Percentiles rank a stretch among this genome's conserved stretches.
Conservation (phyloP, 176 grass and related monocot species). For the Lolium perenne region DNA sequence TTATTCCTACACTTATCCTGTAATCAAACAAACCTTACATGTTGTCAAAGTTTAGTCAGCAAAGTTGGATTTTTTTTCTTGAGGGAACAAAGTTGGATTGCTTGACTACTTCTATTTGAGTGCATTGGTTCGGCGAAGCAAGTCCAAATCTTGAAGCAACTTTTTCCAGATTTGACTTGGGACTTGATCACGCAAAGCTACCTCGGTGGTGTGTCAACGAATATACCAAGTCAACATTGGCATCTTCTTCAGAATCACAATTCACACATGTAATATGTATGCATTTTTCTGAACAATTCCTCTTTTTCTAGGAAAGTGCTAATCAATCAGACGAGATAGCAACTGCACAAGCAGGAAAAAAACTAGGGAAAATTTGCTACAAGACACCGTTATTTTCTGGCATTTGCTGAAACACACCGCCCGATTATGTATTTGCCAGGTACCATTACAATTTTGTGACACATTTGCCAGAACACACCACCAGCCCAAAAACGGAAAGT, state of each 20-base stretch:
- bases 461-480: no score
- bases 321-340: background rate
- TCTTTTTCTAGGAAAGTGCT: background rate
- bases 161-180: background rate
- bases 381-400: no score
- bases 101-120: background rate
- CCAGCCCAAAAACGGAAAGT: no score
- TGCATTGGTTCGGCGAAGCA: background rate
- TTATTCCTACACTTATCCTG: no score
- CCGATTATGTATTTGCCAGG: no score
- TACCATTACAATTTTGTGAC: no score
- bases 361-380: no score
- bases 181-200: slow-evolving; percentile 5
- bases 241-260: background rate
- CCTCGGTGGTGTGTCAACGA: background rate
- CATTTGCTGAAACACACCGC: no score
- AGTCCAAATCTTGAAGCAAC: slow-evolving; percentile 7
- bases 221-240: background rate
- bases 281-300: background rate
- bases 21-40: background rate
- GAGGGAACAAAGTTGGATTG: background rate
- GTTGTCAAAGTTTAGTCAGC: background rate
- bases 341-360: background rate
- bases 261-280: background rate
- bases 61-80: background rate